Base-by-base conservation (phyloP, 2,329 filamentous ascomycete genomes). In the Colletotrichum limetticola region DNA sequence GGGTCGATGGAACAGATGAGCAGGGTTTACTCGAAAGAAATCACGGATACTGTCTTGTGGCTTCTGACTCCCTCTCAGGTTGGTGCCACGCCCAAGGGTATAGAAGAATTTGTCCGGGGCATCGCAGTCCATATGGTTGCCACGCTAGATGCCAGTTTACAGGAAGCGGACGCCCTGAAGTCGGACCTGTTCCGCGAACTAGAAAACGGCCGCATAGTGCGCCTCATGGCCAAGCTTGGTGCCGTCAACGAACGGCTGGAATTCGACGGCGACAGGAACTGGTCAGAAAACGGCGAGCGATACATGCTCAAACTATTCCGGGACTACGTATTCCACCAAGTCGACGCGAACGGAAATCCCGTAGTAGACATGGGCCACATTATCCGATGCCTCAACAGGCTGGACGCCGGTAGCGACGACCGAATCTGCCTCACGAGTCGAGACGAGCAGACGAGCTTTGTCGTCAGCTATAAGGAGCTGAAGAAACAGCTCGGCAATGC, bases 271-370 rank as follows among this genome's bases (percentile, higher is more conserved):
- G 93, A 95, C 74, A 85, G 88, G 0, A 87, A 90, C 61, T 99
- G 97, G 96, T 94, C 95, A 5, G 96, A 98, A 82, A 97, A 94
- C 60, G 96, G 96, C 30, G 95, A 98, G 78, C 91, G 95, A 32
- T 98, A 98, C 81, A 93, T 94, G 80, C 87, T 99, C 75, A 98
- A 98, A 83, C 89, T 99, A 9, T 98, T 98, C 86, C 91, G 97
- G 62, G 97, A 99, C 83, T 98, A 97, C 78, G 94, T 98, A 53
- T 99, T 98, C 84, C 97, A 99, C 82, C 95, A 97, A 79, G 95
- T 98, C 14, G 95, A 98, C 80, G 89, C 90, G 35, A 91, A 94
- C 70, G 95, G 95, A 16, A 93, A 94, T 66, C 93, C 97, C 0
- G 92, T 95, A 1, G 87, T 97, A 5, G 94, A 98, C 79, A 86